Percentiles rank a stretch among this genome's conserved stretches.
phyloP scores from a whole-genome alignment of 1,284 basidiomycete genomes.

The Ustilago lituana region DNA sequence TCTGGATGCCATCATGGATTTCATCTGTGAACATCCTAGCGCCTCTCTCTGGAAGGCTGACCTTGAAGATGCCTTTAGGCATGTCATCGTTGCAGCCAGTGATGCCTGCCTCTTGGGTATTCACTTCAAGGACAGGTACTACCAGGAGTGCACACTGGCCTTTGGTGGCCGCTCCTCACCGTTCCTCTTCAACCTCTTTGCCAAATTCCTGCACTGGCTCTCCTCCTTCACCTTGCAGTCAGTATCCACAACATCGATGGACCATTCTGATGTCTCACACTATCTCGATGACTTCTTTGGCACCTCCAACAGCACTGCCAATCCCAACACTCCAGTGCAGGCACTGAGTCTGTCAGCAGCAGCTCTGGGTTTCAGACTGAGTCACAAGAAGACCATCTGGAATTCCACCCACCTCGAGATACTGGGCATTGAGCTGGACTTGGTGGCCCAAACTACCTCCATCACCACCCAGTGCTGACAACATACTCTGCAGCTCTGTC shows the following conservation, averaged over 20 bases:
- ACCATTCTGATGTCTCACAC: neutral
- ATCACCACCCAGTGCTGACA: neutral
- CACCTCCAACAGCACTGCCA: neutral
- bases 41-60: too few species aligned
- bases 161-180: neutral
- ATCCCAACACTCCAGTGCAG: neutral
- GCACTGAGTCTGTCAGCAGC: neutral
- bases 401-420: neutral
- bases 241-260: neutral
- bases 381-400: neutral
- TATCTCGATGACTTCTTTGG: conserved; percentile 1
- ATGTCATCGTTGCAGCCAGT: neutral
- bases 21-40: too few species aligned
- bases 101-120: neutral
- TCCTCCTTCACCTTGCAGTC: neutral
- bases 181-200: neutral
- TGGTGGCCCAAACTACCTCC: neutral
- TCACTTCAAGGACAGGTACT: neutral
- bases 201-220: neutral
- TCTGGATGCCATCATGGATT: too few species aligned
- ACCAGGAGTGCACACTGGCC: neutral
- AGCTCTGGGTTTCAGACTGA: neutral
- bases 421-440: neutral
- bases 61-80: neutral
- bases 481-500: neutral